Evolutionary conservation across 352 stramenopile genomes (phyloP), one percentile per base, ranked within the genome.

Genomic region (Plasmopara viticola): DNA sequence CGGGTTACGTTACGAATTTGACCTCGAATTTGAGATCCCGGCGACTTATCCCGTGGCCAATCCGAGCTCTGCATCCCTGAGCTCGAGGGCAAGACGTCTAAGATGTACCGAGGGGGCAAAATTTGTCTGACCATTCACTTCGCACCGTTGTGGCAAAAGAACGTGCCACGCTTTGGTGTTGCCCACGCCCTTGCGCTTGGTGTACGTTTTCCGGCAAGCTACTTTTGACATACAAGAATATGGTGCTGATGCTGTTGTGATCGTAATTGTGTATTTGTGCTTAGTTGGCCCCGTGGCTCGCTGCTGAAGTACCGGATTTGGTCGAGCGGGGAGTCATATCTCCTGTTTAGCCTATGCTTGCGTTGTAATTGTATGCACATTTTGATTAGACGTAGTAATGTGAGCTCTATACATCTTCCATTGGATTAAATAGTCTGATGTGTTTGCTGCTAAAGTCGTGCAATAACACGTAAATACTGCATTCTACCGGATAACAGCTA

Each of bases 121-220:
- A 95, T 95, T 58, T 95, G 86, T 52, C 50, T 95, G 15, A 91
- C 81, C 7, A 84, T 94, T 53, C 86, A 95, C 66, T 95, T 95
- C 49, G 74, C 86, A 17, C 86, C 86, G n/a, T 56, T 95, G 17
- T 95, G 86, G 86, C 79, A 91, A 53, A 89, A 88, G 62, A 95
- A 95, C 54, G 74, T 90, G 49, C 86, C 86, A 25, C 77, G 79
- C 30, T 95, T 95, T 47, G 86, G 86, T 44, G 74, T 94, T 31
- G 86, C 86, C 0, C 86, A 95, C 53, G 84, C 84, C 1, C 66
- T 95, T 25, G 80, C 84, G 4, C 76, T 95, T 15, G 86, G 86
- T 8, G 82, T 92, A 70, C 41, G 50, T 30, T 43, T 2, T n/a
- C n/a, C 10, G 35, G n/a, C 9, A 34, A 25, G 20, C 20, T 25